These are phyloP conservation scores for Fusarium torulosum DNA, from an alignment of 2,329 filamentous ascomycete genomes.

Conservation along the genomic window DNA sequence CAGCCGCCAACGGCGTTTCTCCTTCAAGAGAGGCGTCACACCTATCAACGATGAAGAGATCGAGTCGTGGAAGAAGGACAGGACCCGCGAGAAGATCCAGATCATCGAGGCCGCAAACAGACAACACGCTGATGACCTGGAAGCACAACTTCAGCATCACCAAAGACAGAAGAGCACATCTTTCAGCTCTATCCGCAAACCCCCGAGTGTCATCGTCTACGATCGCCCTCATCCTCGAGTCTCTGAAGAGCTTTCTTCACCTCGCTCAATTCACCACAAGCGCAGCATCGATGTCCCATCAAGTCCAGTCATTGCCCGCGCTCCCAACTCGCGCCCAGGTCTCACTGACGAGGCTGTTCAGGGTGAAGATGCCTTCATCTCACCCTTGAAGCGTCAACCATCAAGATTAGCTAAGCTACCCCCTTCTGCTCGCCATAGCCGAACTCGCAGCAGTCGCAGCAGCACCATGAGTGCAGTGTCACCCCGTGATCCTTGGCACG, in stretches of 20 bases:
- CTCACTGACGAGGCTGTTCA: slow-evolving; percentile 72
- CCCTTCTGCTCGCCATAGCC: slow-evolving; percentile 53
- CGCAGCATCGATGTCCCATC: slow-evolving; percentile 61
- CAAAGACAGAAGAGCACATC: slow-evolving; percentile 52
- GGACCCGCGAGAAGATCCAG: slow-evolving; percentile 51
- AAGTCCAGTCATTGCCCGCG: slow-evolving; percentile 67
- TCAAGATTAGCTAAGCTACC: slow-evolving; percentile 66
- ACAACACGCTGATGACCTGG: slow-evolving; percentile 13
- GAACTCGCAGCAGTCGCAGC: slow-evolving; percentile 62
- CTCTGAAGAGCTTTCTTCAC: slow-evolving; percentile 51
- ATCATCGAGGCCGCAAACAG: slow-evolving; percentile 35
- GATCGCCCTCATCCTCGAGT: slow-evolving; percentile 50
- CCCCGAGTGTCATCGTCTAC: slow-evolving; percentile 68
- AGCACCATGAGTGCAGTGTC: slow-evolving; percentile 57
- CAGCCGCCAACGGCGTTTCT: slow-evolving; percentile 54
- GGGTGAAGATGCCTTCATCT: slow-evolving; percentile 70
- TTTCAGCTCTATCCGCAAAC: slow-evolving; percentile 57
- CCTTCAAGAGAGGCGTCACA: slow-evolving; percentile 68
- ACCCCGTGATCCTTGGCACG: slow-evolving; percentile 58
- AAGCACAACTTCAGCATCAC: slow-evolving; percentile 30
- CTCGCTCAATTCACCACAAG: slow-evolving; percentile 52
- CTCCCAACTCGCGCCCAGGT: slow-evolving; percentile 72
- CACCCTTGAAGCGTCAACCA: slow-evolving; percentile 64
- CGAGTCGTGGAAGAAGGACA: slow-evolving; percentile 69
- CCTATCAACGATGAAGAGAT: slow-evolving; percentile 76